phyloP scores from a whole-genome alignment of 371 early-diverging fungal species.

The Basidiobolus meristosporus region DNA sequence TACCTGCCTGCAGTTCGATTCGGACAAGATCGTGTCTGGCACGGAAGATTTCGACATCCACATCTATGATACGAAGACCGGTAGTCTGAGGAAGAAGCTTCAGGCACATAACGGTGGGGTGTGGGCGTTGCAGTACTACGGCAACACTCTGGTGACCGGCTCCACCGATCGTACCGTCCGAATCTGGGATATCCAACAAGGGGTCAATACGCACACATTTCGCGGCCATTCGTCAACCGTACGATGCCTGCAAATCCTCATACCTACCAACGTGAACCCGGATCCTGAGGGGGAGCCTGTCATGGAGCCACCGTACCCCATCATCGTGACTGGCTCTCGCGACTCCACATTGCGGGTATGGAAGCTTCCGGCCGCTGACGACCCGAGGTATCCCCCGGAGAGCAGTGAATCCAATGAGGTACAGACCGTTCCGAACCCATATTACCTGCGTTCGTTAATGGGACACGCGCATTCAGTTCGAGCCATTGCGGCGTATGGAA shows the following conservation, averaged over 20 bases:
- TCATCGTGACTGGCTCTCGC: constrained; percentile 91
- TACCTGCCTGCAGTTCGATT: constrained; percentile 88
- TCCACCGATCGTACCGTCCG: constrained; percentile 93
- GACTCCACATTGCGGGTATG: constrained; percentile 92
- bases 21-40: constrained; percentile 78
- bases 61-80: constrained; percentile 71
- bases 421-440: constrained; percentile 25
- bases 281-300: constrained; percentile 20
- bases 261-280: constrained; percentile 46
- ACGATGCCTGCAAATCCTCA: constrained; percentile 73
- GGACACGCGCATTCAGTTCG: constrained; percentile 91
- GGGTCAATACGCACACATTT: constrained; percentile 71
- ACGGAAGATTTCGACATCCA: constrained; percentile 75
- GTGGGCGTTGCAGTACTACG: constrained; percentile 88
- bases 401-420: constrained; percentile 7
- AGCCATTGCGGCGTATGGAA: constrained; percentile 79
- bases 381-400: constrained; percentile 28
- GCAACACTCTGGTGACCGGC: constrained; percentile 85
- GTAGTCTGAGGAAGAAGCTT: constrained; percentile 39
- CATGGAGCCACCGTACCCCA: constrained; percentile 41
- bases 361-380: constrained; percentile 56
- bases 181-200: constrained; percentile 90
- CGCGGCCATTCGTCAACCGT: constrained; percentile 92
- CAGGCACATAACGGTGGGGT: constrained; percentile 95
- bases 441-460: constrained; percentile 47